Conservation (phyloP, 768 basidiomycete species). For the Mycena olivaceomarginata region DNA sequence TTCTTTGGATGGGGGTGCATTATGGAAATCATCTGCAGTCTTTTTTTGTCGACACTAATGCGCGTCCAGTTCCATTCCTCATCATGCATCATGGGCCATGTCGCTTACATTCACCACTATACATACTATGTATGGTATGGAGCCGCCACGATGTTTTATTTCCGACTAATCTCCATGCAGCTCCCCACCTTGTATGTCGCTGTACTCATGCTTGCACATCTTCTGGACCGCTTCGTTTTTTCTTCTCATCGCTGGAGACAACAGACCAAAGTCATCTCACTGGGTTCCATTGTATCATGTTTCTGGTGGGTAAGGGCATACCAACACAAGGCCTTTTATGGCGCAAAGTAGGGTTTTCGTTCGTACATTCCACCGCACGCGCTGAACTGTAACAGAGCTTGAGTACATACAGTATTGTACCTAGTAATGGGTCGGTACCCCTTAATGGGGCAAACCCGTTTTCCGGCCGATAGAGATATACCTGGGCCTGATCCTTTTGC, state of each 20-base stretch:
- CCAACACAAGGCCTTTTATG: conserved; percentile 89
- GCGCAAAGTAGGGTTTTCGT: conserved; percentile 72
- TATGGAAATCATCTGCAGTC: conserved; percentile 75
- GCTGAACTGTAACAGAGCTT: conserved; percentile 34
- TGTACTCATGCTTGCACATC: no score
- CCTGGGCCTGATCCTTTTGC: no score
- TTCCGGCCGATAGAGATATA: no score
- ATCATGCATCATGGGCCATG: conserved; percentile 93
- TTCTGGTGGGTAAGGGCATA: conserved; percentile 96
- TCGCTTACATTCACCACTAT: conserved; percentile 97
- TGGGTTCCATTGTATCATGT: conserved; percentile 78
- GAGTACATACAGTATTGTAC: conserved; percentile 30
- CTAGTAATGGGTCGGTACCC: no score
- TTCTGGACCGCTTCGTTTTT: conserved; percentile 94
- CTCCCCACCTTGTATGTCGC: no score
- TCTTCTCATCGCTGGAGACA: conserved; percentile 76
- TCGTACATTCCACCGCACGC: conserved; percentile 13
- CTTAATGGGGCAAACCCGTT: no score
- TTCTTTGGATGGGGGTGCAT: conserved; percentile 95
- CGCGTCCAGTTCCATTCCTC: conserved; percentile 88
- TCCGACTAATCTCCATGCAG: no score
- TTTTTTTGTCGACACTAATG: not conserved
- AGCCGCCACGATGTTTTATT: conserved; percentile 43
- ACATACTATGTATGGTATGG: conserved; percentile 66
- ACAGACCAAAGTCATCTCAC: conserved; percentile 82